A percentile compares a stretch with the other conserved stretches of the same genome.
Conservation (phyloP, 2,329 filamentous ascomycete species). For the Chaetomiaceae sp. region DNA sequence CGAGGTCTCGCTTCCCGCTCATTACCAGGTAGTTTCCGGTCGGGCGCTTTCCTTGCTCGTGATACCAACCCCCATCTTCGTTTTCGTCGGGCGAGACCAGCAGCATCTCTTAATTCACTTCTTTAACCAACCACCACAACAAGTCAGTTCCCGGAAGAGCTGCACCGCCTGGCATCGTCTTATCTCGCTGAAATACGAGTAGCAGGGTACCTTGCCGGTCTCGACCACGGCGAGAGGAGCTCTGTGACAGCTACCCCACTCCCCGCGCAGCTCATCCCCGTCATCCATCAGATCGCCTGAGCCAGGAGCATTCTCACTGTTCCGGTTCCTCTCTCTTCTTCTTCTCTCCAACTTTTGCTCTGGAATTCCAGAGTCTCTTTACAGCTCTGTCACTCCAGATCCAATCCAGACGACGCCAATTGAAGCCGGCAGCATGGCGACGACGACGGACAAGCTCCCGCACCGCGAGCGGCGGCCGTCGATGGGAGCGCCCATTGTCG, state of each 20-base stretch:
- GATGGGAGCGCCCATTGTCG: slow-evolving; percentile 74
- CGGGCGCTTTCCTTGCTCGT: too few relatives aligned
- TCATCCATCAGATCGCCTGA: not conserved
- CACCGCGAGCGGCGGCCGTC: slow-evolving; percentile 76
- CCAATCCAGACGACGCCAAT: not conserved
- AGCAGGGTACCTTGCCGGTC: too few relatives aligned
- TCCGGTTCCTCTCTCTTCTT: not conserved
- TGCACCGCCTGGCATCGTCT: too few relatives aligned
- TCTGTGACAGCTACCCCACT: not conserved
- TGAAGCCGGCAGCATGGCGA: slow-evolving; percentile 16
- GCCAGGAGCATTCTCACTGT: not conserved
- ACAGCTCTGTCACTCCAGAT: not conserved
- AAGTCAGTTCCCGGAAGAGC: too few relatives aligned
- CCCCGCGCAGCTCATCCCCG: not conserved
- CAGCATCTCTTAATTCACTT: not conserved
- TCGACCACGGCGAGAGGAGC: not conserved
- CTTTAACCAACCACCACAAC: not conserved
- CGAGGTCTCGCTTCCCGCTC: too few relatives aligned
- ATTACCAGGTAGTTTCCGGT: not conserved
- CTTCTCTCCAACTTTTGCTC: not conserved
- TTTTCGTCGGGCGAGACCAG: too few relatives aligned
- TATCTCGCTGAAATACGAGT: too few relatives aligned
- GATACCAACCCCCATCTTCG: too few relatives aligned
- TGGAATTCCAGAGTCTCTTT: too few relatives aligned
- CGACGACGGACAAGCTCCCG: slow-evolving; percentile 38